Percentiles rank a stretch among this genome's conserved stretches.
Evolutionary conservation across 768 basidiomycete species (phyloP).

Genomic region (Austroboletus festivus): DNA sequence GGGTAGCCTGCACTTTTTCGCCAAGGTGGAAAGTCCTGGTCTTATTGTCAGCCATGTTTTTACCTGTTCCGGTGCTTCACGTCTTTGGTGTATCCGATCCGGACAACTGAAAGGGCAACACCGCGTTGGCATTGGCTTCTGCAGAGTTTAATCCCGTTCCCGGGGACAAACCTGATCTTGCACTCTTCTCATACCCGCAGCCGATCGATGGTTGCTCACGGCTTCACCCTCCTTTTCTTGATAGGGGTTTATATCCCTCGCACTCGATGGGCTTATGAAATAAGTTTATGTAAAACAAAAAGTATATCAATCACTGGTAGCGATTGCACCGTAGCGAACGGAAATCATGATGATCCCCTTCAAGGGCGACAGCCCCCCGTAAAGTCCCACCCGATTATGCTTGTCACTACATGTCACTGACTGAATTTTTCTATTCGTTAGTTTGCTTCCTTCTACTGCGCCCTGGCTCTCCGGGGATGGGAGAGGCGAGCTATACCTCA

Average conservation of each 20-base stretch:
- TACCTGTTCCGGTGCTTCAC: too few species aligned
- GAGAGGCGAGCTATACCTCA: constrained; percentile 1
- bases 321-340: not conserved
- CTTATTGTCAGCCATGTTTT: too few species aligned
- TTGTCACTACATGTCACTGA: not conserved
- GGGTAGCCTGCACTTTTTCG: too few species aligned
- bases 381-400: not conserved
- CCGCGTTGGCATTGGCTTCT: not conserved
- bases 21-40: too few species aligned
- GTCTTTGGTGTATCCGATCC: too few species aligned
- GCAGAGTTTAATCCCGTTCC: constrained; percentile 2
- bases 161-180: not conserved
- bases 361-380: not conserved
- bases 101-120: too few species aligned
- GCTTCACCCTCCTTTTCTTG: not conserved
- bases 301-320: not conserved
- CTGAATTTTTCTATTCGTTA: not conserved
- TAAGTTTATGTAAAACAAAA: not conserved
- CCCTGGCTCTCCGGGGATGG: constrained; percentile 1
- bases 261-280: constrained; percentile 6
- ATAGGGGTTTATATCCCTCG: not conserved
- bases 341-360: not conserved
- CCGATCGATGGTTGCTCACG: constrained; percentile 1
- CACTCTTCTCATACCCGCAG: not conserved
- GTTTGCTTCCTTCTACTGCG: not conserved